phyloP scores from a whole-genome alignment of 192 early-diverging fungal genomes.

The Entomortierella beljakovae region DNA sequence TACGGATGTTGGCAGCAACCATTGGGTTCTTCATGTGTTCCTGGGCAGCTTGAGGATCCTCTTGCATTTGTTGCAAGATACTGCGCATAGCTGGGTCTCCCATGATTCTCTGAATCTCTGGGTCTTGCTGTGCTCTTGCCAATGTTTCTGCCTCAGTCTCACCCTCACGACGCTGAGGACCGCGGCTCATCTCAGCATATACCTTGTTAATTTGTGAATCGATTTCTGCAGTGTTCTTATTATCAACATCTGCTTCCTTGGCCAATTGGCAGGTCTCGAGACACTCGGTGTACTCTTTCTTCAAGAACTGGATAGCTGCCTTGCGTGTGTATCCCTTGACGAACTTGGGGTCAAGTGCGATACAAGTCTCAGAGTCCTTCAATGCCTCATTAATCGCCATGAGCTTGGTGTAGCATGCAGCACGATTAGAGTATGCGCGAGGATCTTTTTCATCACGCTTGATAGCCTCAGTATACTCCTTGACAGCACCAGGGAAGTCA shows the following conservation, averaged over 20 bases:
- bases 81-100: slow-evolving; percentile 95
- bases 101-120: slow-evolving; percentile 89
- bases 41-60: slow-evolving; percentile 90
- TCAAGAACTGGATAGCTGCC: slow-evolving; percentile 88
- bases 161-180: slow-evolving; percentile 65
- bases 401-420: slow-evolving; percentile 95
- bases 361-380: slow-evolving; percentile 94
- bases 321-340: slow-evolving; percentile 97
- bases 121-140: slow-evolving; percentile 89
- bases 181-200: slow-evolving; percentile 77
- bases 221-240: slow-evolving; percentile 89
- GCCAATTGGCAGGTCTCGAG: slow-evolving; percentile 87
- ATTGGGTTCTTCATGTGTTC: slow-evolving; percentile 97
- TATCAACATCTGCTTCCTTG: slow-evolving; percentile 81
- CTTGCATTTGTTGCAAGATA: slow-evolving; percentile 98
- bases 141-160: slow-evolving; percentile 83
- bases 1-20: slow-evolving; percentile 95
- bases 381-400: slow-evolving; percentile 94
- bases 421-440: slow-evolving; percentile 95
- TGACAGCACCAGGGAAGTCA: slow-evolving; percentile 87
- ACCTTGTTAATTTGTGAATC: slow-evolving; percentile 83
- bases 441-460: slow-evolving; percentile 94
- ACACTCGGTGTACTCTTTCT: slow-evolving; percentile 88
- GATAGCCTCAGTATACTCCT: slow-evolving; percentile 96
- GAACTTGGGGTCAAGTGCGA: slow-evolving; percentile 87